Conservation (phyloP, 208 protist genomes). For the Novymonas esmeraldas region DNA sequence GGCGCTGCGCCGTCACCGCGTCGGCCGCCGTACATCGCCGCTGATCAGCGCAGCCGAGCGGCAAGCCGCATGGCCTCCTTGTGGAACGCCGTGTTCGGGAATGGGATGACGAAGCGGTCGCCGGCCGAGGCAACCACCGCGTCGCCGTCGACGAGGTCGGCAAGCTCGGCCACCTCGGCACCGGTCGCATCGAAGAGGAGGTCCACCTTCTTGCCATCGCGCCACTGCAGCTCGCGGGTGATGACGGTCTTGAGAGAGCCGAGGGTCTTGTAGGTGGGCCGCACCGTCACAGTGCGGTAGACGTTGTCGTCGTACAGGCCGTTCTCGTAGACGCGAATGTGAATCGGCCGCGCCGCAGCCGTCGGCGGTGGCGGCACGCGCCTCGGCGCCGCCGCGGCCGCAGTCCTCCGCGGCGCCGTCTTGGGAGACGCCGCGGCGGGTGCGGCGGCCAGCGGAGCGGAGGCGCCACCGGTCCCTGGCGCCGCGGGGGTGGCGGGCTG, state of each 20-base stretch:
- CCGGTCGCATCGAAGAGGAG: slow-evolving; percentile 81
- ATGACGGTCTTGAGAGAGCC: slow-evolving; percentile 67
- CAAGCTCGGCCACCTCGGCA: slow-evolving; percentile 56
- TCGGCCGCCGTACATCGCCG: neutral
- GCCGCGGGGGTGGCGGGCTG: neutral
- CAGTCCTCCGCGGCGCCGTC: neutral
- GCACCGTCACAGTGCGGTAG: slow-evolving; percentile 83
- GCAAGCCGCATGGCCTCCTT: slow-evolving; percentile 62
- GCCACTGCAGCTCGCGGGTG: slow-evolving; percentile 84
- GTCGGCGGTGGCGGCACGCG: neutral
- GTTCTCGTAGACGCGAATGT: slow-evolving; percentile 88
- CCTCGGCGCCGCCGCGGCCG: neutral
- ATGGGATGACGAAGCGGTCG: slow-evolving; percentile 86
- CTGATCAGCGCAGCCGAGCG: slow-evolving; percentile 10
- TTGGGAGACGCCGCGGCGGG: slow-evolving; percentile 2
- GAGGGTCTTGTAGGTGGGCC: slow-evolving; percentile 84
- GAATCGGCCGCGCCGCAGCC: slow-evolving; percentile 41
- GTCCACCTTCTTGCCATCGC: slow-evolving; percentile 73
- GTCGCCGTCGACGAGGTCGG: slow-evolving; percentile 60
- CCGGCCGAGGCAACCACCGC: slow-evolving; percentile 81
- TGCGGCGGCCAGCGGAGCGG: too few relatives aligned
- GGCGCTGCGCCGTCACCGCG: too few relatives aligned
- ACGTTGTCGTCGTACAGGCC: slow-evolving; percentile 80
- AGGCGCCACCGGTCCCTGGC: neutral
- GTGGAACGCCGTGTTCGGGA: slow-evolving; percentile 71